Conservation (phyloP, 2,329 filamentous ascomycete species). For the Monilinia fructicola region DNA sequence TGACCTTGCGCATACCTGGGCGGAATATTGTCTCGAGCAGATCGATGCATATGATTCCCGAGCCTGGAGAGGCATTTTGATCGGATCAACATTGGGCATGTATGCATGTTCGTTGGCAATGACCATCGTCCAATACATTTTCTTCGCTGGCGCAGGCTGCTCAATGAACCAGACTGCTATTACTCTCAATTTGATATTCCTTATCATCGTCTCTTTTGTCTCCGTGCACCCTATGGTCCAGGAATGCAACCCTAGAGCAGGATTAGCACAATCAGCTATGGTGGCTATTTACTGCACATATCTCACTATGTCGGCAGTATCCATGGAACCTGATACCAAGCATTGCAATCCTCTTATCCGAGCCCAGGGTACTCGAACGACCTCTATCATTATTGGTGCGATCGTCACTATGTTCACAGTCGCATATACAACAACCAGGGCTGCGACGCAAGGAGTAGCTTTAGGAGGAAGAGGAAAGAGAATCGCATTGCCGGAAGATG, state of each 20-base stretch:
- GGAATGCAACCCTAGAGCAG: constrained; percentile 88
- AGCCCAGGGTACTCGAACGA: constrained; percentile 83
- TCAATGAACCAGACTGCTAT: constrained; percentile 97
- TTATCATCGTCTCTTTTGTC: constrained; percentile 75
- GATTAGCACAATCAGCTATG: constrained; percentile 95
- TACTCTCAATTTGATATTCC: constrained; percentile 85
- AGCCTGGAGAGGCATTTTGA: constrained; percentile 80
- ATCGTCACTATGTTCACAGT: constrained; percentile 96
- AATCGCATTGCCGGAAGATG: constrained; percentile 64
- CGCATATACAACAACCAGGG: constrained; percentile 94
- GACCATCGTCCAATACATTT: constrained; percentile 96
- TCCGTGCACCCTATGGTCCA: constrained; percentile 90
- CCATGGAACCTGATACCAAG: constrained; percentile 95
- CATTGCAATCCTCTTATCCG: constrained; percentile 89
- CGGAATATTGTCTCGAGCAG: constrained; percentile 90
- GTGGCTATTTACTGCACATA: constrained; percentile 98
- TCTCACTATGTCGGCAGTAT: constrained; percentile 95
- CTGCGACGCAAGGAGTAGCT: constrained; percentile 85
- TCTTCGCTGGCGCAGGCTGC: constrained; percentile 80
- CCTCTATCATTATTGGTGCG: constrained; percentile 87
- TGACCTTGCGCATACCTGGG: constrained; percentile 94
- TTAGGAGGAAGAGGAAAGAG: constrained; percentile 62
- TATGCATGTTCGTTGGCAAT: constrained; percentile 87
- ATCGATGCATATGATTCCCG: constrained; percentile 87
- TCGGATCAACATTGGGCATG: constrained; percentile 92